Conservation (phyloP, 1,139 yeast species). For the Geotrichum aggregatum region DNA sequence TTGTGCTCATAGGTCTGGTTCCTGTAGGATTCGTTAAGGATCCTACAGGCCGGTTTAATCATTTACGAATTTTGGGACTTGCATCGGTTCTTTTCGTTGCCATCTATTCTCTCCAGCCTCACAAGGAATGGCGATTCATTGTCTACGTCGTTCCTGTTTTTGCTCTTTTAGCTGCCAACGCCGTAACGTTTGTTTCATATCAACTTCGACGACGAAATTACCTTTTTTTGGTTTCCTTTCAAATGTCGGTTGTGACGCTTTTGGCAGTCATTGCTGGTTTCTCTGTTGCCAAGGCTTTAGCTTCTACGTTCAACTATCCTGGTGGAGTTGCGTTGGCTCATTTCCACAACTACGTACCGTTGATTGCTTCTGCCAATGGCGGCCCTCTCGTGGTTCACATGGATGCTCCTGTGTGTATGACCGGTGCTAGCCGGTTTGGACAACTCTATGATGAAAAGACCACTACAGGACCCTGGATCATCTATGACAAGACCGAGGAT, state of each 20-base stretch:
- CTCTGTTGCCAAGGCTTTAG: constrained; percentile 52
- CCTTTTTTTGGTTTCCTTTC: constrained; percentile 15
- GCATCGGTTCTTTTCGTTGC: constrained; percentile 54
- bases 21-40: constrained; percentile 42
- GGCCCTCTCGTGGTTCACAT: constrained; percentile 51
- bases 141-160: constrained; percentile 69
- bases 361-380: constrained; percentile 12
- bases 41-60: constrained; percentile 31
- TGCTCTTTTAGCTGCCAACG: constrained; percentile 61
- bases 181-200: constrained; percentile 42
- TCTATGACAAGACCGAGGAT: constrained; percentile 74
- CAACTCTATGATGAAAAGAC: constrained; percentile 44
- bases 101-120: constrained; percentile 76
- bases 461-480: constrained; percentile 37
- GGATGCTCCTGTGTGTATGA: constrained; percentile 81
- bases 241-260: constrained; percentile 33
- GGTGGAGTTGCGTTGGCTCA: constrained; percentile 71
- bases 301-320: constrained; percentile 78
- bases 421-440: constrained; percentile 76
- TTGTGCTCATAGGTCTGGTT: constrained; percentile 36
- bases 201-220: constrained; percentile 3
- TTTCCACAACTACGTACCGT: constrained; percentile 48
- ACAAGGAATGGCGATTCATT: constrained; percentile 92
- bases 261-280: constrained; percentile 40
- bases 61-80: constrained; percentile 42